phyloP scores from a whole-genome alignment of 1,284 basidiomycete species.

The Moesziomyces sp. region DNA sequence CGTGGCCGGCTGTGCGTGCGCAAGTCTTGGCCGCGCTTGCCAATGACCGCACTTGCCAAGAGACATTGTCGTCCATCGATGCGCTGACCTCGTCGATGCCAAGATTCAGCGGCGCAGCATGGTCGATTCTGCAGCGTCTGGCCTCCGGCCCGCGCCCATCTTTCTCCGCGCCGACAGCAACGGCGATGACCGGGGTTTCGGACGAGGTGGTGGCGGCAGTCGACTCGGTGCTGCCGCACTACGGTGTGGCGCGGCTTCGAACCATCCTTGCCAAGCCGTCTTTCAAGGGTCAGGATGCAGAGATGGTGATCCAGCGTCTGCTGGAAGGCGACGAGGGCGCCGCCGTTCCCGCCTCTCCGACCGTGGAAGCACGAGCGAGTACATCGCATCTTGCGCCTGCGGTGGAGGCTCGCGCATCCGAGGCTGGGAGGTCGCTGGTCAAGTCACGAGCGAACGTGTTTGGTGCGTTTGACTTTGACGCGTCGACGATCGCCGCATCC shows the following conservation, averaged over 20 bases:
- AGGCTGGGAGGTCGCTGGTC: conserved; percentile 20
- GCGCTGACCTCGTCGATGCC: conserved; percentile 17
- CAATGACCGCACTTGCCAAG: conserved; percentile 10
- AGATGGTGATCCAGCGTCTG: conserved; percentile 42
- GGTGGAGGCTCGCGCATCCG: not conserved
- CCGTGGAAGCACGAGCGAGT: not conserved
- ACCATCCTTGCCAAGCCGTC: conserved; percentile 27
- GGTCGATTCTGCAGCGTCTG: conserved; percentile 30
- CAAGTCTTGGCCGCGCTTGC: conserved; percentile 10
- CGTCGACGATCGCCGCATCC: conserved; percentile 20
- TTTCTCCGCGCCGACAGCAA: not conserved
- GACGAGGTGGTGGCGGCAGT: conserved; percentile 35
- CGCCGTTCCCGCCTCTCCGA: not conserved
- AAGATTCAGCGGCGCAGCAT: conserved; percentile 40
- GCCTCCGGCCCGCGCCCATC: not conserved
- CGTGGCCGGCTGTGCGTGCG: conserved; percentile 25
- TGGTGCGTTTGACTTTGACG: conserved; percentile 34
- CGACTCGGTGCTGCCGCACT: conserved; percentile 45
- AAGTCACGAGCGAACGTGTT: conserved; percentile 48
- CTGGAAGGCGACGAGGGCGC: conserved; percentile 45
- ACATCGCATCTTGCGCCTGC: not conserved
- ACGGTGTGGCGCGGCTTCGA: conserved; percentile 28
- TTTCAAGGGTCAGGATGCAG: conserved; percentile 33
- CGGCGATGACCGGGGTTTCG: not conserved
- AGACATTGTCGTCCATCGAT: conserved; percentile 28